These are phyloP conservation scores for Pseudoneurospora amorphoporcata DNA, from an alignment of 495 filamentous ascomycete genomes.

Conservation along the genomic window DNA sequence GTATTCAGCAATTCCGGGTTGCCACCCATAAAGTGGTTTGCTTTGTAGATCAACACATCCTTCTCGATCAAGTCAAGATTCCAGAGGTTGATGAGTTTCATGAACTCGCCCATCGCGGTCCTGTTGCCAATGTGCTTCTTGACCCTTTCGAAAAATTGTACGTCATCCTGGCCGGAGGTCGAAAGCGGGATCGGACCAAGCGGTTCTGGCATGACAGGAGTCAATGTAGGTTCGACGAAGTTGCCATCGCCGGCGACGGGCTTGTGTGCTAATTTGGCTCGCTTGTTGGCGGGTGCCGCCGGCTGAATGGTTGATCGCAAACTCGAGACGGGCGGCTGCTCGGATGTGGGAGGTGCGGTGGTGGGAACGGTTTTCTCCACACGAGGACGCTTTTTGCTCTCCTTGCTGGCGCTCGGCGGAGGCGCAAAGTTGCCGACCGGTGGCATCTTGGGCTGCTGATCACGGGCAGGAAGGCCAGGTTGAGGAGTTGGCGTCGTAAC, in stretches of 20 bases:
- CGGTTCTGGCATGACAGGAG: conserved; percentile 77
- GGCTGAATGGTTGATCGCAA: conserved; percentile 23
- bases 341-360: conserved; percentile 14
- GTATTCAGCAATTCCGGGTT: conserved; percentile 78
- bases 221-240: conserved; percentile 75
- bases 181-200: conserved; percentile 62
- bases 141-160: conserved; percentile 89
- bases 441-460: conserved; percentile 59
- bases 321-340: conserved; percentile 25
- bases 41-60: conserved; percentile 67
- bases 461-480: conserved; percentile 31
- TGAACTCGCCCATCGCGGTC: conserved; percentile 81
- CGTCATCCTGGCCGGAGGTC: conserved; percentile 56
- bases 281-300: conserved; percentile 37
- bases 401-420: conserved; percentile 62
- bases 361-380: conserved; percentile 27
- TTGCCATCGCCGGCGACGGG: conserved; percentile 47
- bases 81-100: conserved; percentile 91
- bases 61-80: conserved; percentile 83
- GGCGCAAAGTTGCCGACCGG: conserved; percentile 90
- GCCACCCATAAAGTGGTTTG: conserved; percentile 73
- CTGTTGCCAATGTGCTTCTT: conserved; percentile 95
- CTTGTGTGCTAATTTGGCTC: conserved; percentile 54
- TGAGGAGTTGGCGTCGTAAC: conserved; percentile 42
- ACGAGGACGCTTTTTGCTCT: conserved; percentile 64